Base-by-base conservation (phyloP, 139 green algal genomes). In the Chlorella sp. region DNA sequence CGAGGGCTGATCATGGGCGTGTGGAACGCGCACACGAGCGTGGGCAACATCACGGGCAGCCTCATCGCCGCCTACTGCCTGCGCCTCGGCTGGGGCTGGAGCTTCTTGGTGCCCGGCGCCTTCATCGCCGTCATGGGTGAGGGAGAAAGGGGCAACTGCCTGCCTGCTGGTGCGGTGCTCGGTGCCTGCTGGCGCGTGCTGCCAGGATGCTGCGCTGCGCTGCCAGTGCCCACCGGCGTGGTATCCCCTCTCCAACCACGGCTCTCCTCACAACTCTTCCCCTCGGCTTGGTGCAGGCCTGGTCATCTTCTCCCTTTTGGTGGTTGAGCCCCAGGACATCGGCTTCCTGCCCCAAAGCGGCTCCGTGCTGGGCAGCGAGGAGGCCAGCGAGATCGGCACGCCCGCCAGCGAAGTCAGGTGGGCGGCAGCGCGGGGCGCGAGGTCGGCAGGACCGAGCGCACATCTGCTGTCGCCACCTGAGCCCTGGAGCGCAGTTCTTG, bases 11-110 rank as follows among this genome's bases (percentile, higher is more conserved):
- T 98, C 68, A 97, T 98, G 91, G 95, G 95, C 62, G 80, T 98
- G 33, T 98, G 95, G 95, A 98, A 98, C 71, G 89, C 93, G 5
- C 94, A 98, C 91, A 98, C 95, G 8, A 93, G 83, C 43, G 68
- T 98, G 8, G 95, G 80, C 31, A 98, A 98, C 88, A 98, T 98
- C 72, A 59, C 94, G 15, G 95, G 95, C 23, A 92, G 91, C 38
- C 79, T 97, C 0, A 73, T 97, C 5, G 87, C 95, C 6, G 90
- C 94, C 14, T 83, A 62, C 3, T 80, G 86, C 63, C 88, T 95
- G 64, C 48, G 72, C 36, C 89, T 84, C 67, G 94, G 94, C 69
- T 98, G 95, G 95, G 95, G 95, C 42, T 98, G 88, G 80, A 89
- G 89, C 8, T 98, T 98, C 67, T 48, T 97, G 6, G 48, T 97